phyloP scores from a whole-genome alignment of 2,329 filamentous ascomycete genomes.

The Fusarium musae region DNA sequence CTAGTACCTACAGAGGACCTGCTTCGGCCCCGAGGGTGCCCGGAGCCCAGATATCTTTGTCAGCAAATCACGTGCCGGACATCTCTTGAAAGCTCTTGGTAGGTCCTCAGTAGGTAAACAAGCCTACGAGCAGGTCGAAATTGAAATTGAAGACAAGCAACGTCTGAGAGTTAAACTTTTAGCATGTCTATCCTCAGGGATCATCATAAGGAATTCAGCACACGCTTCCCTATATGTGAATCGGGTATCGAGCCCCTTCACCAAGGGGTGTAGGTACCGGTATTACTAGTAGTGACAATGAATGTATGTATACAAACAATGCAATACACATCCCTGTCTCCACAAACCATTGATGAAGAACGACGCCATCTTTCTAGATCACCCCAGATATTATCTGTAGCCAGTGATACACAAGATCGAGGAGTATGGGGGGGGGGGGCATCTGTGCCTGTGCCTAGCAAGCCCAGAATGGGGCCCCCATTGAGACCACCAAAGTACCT shows the following conservation, averaged over 20 bases:
- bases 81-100: neutral
- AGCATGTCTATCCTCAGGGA: neutral
- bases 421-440: conserved; percentile 29
- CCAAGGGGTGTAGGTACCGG: neutral
- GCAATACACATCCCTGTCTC: neutral
- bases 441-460: conserved; percentile 19
- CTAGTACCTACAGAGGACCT: conserved; percentile 29
- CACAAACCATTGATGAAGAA: conserved; percentile 3
- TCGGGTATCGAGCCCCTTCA: neutral
- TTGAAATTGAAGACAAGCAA: neutral
- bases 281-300: neutral
- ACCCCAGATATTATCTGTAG: conserved; percentile 21
- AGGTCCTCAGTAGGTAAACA: neutral
- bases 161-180: neutral
- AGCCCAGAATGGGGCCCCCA: conserved; percentile 22
- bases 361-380: conserved; percentile 10
- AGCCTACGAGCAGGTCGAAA: too few species aligned
- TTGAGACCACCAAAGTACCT: conserved; percentile 21
- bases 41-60: conserved; percentile 14
- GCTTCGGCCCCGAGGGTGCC: conserved; percentile 21
- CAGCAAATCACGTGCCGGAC: conserved; percentile 30
- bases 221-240: neutral
- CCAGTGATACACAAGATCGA: conserved; percentile 31
- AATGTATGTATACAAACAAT: neutral
- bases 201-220: neutral